Percentiles rank a stretch among this genome's conserved stretches.
Evolutionary conservation across 2,329 filamentous ascomycete genomes (phyloP).

Genomic region (Clonostachys sp.): DNA sequence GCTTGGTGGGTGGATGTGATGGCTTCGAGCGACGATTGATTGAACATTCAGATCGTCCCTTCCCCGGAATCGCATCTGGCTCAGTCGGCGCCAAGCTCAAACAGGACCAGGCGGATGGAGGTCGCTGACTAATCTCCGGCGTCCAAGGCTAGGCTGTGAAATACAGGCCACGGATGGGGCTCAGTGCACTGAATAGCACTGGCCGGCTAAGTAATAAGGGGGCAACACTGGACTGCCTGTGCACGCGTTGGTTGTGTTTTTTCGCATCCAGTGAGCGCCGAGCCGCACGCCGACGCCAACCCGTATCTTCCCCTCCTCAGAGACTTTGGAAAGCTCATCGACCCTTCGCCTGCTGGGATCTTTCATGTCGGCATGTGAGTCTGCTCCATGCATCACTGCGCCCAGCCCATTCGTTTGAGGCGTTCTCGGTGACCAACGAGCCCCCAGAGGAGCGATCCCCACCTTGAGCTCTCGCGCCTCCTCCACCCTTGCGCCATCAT

Average conservation of each 20-base stretch:
- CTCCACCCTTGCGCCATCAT: neutral
- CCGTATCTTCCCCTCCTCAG: slow-evolving; percentile 12
- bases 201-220: no score
- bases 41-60: no score
- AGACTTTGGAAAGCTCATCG: no score
- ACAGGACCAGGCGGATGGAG: neutral
- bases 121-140: slow-evolving; percentile 5
- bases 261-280: slow-evolving; percentile 12
- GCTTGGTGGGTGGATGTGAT: no score
- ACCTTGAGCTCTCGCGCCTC: neutral
- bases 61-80: no score
- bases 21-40: no score
- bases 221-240: no score
- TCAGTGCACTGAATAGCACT: no score
- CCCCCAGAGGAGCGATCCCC: neutral
- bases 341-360: no score
- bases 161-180: no score
- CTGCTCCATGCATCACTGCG: neutral
- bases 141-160: no score
- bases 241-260: slow-evolving; percentile 36
- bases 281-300: slow-evolving; percentile 26
- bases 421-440: neutral
- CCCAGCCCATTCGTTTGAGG: neutral
- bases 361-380: neutral
- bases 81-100: neutral